These are phyloP conservation scores for Lentithecium fluviatile DNA, from an alignment of 495 filamentous ascomycete genomes.

Conservation along the genomic window DNA sequence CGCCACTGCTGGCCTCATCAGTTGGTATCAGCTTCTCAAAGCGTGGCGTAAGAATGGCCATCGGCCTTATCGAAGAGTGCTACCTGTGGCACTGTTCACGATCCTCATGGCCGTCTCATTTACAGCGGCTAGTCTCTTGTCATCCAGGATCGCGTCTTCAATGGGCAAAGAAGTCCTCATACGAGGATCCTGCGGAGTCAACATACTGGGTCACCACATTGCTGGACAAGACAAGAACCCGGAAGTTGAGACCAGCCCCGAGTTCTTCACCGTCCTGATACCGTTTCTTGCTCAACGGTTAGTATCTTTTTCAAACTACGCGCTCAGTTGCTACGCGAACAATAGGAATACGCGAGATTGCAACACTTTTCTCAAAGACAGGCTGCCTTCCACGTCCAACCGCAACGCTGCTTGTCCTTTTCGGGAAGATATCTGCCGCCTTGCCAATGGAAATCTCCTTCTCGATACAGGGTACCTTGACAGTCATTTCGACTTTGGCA, in stretches of 20 bases:
- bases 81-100: not conserved
- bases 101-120: no score
- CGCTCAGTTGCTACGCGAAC: not conserved
- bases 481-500: conserved; percentile 17
- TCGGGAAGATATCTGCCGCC: not conserved
- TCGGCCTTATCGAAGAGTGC: not conserved
- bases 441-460: not conserved
- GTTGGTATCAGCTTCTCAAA: conserved; percentile 1
- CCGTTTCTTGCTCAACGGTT: conserved; percentile 1
- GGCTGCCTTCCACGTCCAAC: not conserved
- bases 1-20: not conserved
- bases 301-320: not conserved
- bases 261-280: not conserved
- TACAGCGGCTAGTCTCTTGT: no score
- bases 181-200: not conserved
- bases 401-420: conserved; percentile 16
- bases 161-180: not conserved
- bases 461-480: conserved; percentile 21
- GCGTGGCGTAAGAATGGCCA: not conserved
- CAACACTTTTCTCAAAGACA: not conserved
- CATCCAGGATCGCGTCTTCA: not conserved
- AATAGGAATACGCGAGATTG: not conserved
- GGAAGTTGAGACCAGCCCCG: not conserved
- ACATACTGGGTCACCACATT: not conserved
- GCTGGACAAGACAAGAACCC: not conserved